Evolutionary conservation across 345 rosid genomes (phyloP), one percentile per base, ranked within the genome.

Genomic region (Moricandia arvensis): DNA sequence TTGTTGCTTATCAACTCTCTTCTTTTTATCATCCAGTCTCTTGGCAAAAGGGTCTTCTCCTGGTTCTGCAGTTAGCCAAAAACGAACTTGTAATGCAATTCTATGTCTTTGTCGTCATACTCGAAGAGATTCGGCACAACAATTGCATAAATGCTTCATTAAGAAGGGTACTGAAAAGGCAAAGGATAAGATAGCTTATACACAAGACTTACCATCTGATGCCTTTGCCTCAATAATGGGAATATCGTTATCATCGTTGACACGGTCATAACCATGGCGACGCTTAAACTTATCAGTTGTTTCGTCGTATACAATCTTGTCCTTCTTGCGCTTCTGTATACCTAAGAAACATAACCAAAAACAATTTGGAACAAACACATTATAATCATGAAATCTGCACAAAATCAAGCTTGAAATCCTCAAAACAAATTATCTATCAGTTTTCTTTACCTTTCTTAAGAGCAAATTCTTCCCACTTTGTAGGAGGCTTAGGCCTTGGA

Each of bases 41-140:
- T 82, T 92, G 59, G 92, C 90, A 86, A 90, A 94, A 71, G 97
- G 96, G 81, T 94, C 98, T 55, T 27, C 90, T 65, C 97, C 97
- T 49, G 88, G 87, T 75, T 82, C 99, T 94, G 88, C 82, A 77
- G 13, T 16, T 61, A 65, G 21, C 45, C 64, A 41, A 59, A 70
- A 1, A 47, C n/a, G 71, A 53, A 16, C 69, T 76, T 41, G 63
- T 70, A 55, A 41, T 62, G 65, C 13, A 63, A 54, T 57, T 18
- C 8, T 33, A 43, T 60, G 43, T 59, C 16, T 41, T 18, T 30
- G 18, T 30, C 30, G n/a, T 59, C 66, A 59, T 29, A 68, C 64
- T 38, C 33, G 29, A 35, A 16, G 53, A 16, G 9, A 31, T 61
- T 24, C 10, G 6, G 8, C 47, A 66, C 73, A 26, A 37, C 6